Base-by-base conservation (phyloP, 2,329 filamentous ascomycete species). In the Colletotrichum siamense region DNA sequence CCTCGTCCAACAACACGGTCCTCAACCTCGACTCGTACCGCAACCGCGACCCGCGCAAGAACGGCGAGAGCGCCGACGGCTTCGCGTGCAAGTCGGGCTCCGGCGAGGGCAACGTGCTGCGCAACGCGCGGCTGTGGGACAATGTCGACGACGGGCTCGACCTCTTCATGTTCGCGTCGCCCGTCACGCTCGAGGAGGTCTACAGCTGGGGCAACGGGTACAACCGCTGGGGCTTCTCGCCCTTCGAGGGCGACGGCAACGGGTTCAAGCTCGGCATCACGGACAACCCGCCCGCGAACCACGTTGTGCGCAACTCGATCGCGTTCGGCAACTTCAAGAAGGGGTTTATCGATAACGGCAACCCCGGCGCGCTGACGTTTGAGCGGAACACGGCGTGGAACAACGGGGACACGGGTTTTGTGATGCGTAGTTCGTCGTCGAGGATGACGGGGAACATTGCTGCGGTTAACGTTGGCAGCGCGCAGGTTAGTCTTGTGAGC, bases 111-210 rank as follows among this genome's bases (percentile, higher is more conserved):
- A 89, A 89, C 75, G 78, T 86, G 3, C 76, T 88, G 24, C 84
- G 84, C 68, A 86, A 85, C 18, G 84, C 86, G 1, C 82, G 87
- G 24, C 82, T 88, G 6, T 89, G 86, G 86, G 84, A 88, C 76
- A 88, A 89, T 57, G 87, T 88, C 26, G 87, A 88, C 71, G 87
- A 89, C 75, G 87, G 87, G 2, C 81, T 88, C 7, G 87, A 88
- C 77, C 80, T 88, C 1, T 88, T 79, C 66, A 79, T 80, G 81
- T 88, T 88, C 77, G 83, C 81, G 44, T 85, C 83, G 15, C 79
- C 83, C 9, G 82, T 88, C 24, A 86, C 84, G 3, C 80, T 88
- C 34, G 82, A 87, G 66, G 86, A 88, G 73, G 85, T 85, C 7
- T 83, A 86, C 67, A 79, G 86, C 6, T 88, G 86, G 86, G 85